Evolutionary conservation across 2,329 filamentous ascomycete genomes (phyloP).

Genomic region (Xylariales sp.): DNA sequence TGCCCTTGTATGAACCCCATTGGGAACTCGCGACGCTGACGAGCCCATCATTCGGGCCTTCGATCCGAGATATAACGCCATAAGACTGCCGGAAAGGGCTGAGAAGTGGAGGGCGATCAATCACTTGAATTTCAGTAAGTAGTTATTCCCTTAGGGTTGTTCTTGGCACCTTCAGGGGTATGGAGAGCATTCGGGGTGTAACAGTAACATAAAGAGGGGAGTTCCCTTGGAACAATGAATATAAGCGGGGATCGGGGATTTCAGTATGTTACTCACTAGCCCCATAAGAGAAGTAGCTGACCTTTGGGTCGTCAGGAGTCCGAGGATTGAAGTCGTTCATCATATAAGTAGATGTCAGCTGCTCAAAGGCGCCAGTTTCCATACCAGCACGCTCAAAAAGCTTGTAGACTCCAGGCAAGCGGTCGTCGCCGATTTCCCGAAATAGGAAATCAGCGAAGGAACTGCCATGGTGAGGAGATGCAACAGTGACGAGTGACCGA

Average conservation of each 20-base stretch:
- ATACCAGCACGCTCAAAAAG: constrained; percentile 63
- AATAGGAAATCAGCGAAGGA: constrained; percentile 67
- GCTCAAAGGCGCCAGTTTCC: constrained; percentile 69
- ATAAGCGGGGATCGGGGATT: not conserved
- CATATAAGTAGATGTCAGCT: constrained; percentile 71
- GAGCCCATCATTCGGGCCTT: constrained; percentile 74
- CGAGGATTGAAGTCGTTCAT: constrained; percentile 67
- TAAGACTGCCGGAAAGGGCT: constrained; percentile 71
- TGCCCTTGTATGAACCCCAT: constrained; percentile 74
- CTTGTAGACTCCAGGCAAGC: constrained; percentile 66
- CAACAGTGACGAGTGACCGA: constrained; percentile 65
- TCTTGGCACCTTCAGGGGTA: not conserved
- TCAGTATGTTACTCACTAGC: constrained; percentile 52
- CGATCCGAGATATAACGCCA: constrained; percentile 59
- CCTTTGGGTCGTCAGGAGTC: constrained; percentile 63
- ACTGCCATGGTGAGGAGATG: constrained; percentile 67
- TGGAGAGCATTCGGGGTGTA: not conserved
- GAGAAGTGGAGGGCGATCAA: constrained; percentile 66
- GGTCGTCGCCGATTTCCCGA: constrained; percentile 57
- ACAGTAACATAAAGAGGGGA: not conserved
- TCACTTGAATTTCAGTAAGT: constrained; percentile 41
- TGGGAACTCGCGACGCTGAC: constrained; percentile 72
- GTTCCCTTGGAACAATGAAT: not conserved
- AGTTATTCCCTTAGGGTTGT: not conserved
- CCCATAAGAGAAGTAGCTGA: constrained; percentile 73